Base-by-base conservation (phyloP, 1,284 basidiomycete genomes). In the Moesziomyces parantarcticus region DNA sequence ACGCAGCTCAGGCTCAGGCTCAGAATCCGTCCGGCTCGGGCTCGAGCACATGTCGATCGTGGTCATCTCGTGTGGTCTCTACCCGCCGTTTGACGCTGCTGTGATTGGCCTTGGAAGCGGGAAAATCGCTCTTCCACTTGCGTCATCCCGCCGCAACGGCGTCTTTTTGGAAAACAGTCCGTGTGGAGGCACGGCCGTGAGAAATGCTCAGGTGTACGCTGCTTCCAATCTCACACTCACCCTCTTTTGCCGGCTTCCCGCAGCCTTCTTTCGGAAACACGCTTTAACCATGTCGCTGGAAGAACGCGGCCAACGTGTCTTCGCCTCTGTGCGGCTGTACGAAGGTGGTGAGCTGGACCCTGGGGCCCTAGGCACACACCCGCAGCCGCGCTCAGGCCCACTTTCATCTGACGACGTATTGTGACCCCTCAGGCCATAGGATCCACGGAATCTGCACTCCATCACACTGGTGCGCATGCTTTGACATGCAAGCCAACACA, bases 401-500 rank as follows among this genome's bases (percentile, higher is more conserved):
- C 49, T 9, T 40, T 6, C 11, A 18, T 26, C 5, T 43, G 9
- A 21, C 16, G 13, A 18, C 6, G n/a, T 13, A 8, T n/a, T 41
- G 36, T n/a, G 6, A 39, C 36, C 36, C 29, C 29, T 32, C 4
- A 11, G 29, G 1, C 29, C 29, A 32, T 10, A 32, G 13, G 16
- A 18, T 39, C 16, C 36, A 39, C 14, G 36, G 18, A 7, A 18
- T 3, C 36, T 1, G 18, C 36, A 14, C 36, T 18, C 16, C 36
- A 39, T 18, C 16, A n/a, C 16, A 25, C 20, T 18, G 40, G 40
- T 36, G 47, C 54, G 59, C 58, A 55, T 43, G 23, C 23, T 46
- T 52, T 60, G 52, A 58, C 43, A 64, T 60, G 62, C 68, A 53
- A 44, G 51, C n/a, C 44, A 66, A 22, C 39, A 48, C 55, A 25